These are phyloP conservation scores for Boletus edulis DNA, from an alignment of 768 basidiomycete species.

Conservation along the genomic window DNA sequence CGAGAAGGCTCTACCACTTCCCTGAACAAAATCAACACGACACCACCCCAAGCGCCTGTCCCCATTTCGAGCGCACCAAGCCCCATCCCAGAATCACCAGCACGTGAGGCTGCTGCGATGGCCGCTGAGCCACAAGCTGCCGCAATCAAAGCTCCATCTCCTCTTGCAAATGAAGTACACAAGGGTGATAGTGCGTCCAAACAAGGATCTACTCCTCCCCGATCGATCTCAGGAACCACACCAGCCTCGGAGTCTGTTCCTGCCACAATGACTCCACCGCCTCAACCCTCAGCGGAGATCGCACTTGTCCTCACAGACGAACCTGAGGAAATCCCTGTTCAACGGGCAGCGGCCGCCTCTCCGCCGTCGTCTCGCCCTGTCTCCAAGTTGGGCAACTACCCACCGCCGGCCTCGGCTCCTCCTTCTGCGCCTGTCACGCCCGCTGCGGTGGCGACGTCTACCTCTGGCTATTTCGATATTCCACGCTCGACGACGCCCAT, in stretches of 20 bases:
- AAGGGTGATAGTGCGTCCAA: slow-evolving; percentile 17
- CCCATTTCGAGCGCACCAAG: slow-evolving; percentile 41
- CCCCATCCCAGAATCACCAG: slow-evolving; percentile 70
- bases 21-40: slow-evolving; percentile 34
- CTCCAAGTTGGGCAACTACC: slow-evolving; percentile 17
- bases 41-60: slow-evolving; percentile 24
- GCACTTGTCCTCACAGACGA: slow-evolving; percentile 49
- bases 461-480: slow-evolving; percentile 23
- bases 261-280: slow-evolving; percentile 12
- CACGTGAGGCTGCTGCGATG: slow-evolving; percentile 49
- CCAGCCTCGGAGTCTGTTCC: slow-evolving; percentile 16
- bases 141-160: slow-evolving; percentile 39
- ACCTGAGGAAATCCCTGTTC: slow-evolving; percentile 35
- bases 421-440: slow-evolving; percentile 26
- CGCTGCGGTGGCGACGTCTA: slow-evolving; percentile 5
- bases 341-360: slow-evolving; percentile 6
- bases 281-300: slow-evolving; percentile 31
- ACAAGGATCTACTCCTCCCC: slow-evolving; percentile 14
- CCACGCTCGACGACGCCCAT: slow-evolving; percentile 26
- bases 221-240: slow-evolving; percentile 21
- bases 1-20: slow-evolving; percentile 28
- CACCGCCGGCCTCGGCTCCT: slow-evolving; percentile 17
- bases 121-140: slow-evolving; percentile 28
- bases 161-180: slow-evolving; percentile 35
- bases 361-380: slow-evolving; percentile 13